Evolutionary conservation across 768 basidiomycete species (phyloP).

Genomic region (Lactarius trivialis): DNA sequence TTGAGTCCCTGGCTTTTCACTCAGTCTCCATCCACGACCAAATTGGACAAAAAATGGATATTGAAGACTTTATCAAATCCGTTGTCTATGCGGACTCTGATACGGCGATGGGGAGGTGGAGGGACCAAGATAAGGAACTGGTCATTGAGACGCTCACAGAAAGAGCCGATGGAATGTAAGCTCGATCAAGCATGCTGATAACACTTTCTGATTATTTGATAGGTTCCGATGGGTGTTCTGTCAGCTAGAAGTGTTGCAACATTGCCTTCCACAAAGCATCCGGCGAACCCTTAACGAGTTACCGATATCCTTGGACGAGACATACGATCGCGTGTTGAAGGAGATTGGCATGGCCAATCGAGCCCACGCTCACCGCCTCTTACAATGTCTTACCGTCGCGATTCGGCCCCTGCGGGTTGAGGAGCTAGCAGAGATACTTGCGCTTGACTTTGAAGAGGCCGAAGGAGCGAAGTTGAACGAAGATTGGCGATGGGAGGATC

Average conservation of each 20-base stretch:
- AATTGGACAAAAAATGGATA: background rate
- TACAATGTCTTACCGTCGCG: background rate
- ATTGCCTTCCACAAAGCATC: background rate
- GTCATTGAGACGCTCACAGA: background rate
- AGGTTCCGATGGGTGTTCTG: background rate
- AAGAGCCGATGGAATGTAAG: background rate
- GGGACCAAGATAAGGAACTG: background rate
- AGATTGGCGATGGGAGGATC: background rate
- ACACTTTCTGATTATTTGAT: background rate
- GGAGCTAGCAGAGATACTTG: background rate
- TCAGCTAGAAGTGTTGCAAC: background rate
- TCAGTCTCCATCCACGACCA: background rate
- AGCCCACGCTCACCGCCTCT: background rate
- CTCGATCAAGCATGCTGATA: background rate
- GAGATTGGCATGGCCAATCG: background rate
- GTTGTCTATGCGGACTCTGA: background rate
- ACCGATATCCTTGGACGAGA: background rate
- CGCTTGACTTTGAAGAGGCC: background rate
- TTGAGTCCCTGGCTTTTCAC: background rate
- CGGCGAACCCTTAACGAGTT: background rate
- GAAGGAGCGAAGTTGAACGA: background rate
- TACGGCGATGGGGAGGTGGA: background rate
- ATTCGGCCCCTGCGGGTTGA: background rate
- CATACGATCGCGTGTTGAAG: background rate
- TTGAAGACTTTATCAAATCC: background rate